Percentiles rank a stretch among this genome's conserved stretches.
Evolutionary conservation across 805 yeast species (phyloP).

Genomic region (Metschnikowia cerradonensis): DNA sequence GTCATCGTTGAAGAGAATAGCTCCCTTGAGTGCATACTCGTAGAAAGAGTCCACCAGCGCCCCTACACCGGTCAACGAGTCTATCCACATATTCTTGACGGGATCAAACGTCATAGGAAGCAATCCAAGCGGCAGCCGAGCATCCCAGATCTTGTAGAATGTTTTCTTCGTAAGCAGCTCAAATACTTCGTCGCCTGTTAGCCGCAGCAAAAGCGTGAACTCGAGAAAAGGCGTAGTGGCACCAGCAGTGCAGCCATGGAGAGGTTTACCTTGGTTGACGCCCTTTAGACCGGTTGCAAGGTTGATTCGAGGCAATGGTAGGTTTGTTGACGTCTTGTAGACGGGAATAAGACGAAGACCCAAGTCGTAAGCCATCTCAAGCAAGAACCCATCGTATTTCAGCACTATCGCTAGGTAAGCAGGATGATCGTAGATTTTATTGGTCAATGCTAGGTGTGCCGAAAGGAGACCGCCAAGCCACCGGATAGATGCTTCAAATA

Average conservation of each 20-base stretch:
- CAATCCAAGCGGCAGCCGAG: conserved; percentile 57
- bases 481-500: conserved; percentile 81
- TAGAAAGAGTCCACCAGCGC: conserved; percentile 90
- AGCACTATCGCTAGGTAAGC: conserved; percentile 13
- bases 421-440: conserved; percentile 14
- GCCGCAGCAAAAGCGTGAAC: conserved; percentile 65
- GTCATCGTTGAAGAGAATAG: conserved; percentile 65
- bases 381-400: conserved; percentile 67
- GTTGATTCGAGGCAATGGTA: conserved; percentile 82
- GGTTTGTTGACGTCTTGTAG: conserved; percentile 55
- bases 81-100: conserved; percentile 49
- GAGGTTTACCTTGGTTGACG: conserved; percentile 30
- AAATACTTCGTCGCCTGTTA: conserved; percentile 72
- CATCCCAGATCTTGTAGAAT: conserved; percentile 66
- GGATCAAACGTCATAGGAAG: conserved; percentile 79
- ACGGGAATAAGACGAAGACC: conserved; percentile 71
- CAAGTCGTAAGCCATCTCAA: conserved; percentile 67
- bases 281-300: conserved; percentile 42
- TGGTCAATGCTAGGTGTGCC: conserved; percentile 55
- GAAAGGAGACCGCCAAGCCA: conserved; percentile 78
- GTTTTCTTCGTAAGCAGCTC: conserved; percentile 59
- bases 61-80: conserved; percentile 72
- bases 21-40: conserved; percentile 78
- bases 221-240: conserved; percentile 82
- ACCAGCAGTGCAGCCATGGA: conserved; percentile 72